These are phyloP conservation scores for Madurella mycetomatis DNA, from an alignment of 2,329 filamentous ascomycete genomes.

Conservation along the genomic window DNA sequence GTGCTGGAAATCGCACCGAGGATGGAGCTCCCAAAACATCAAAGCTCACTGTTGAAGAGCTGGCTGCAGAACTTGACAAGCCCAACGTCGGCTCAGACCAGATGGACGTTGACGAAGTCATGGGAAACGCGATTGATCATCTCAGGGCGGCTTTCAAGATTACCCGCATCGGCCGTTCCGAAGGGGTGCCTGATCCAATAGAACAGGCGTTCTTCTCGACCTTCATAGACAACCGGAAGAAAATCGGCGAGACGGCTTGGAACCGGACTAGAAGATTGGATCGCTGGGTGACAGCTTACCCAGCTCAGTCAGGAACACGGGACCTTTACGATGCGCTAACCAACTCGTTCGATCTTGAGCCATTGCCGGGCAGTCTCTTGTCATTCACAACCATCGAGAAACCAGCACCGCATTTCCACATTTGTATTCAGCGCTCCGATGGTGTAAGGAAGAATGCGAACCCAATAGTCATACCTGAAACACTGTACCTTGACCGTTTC, in stretches of 20 bases:
- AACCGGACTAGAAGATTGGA: conserved; percentile 54
- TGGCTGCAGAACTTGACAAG: conserved; percentile 24
- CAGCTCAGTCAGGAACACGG: conserved; percentile 44
- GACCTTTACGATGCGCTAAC: conserved; percentile 83
- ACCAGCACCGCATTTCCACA: conserved; percentile 81
- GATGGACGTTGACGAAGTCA: conserved; percentile 94
- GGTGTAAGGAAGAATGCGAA: conserved; percentile 72
- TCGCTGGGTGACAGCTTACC: conserved; percentile 57
- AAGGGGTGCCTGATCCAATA: conserved; percentile 59
- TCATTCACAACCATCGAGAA: conserved; percentile 67
- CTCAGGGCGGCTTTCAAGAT: conserved; percentile 83
- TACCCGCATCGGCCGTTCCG: conserved; percentile 39
- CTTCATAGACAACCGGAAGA: conserved; percentile 56
- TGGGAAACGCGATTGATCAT: conserved; percentile 86
- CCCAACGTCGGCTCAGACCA: conserved; percentile 53
- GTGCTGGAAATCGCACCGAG: neutral
- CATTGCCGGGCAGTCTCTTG: conserved; percentile 62
- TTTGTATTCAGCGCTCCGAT: conserved; percentile 80
- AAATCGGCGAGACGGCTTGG: conserved; percentile 42
- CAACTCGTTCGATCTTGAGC: conserved; percentile 75
- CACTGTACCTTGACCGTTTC: conserved; percentile 83
- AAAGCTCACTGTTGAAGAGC: conserved; percentile 23
- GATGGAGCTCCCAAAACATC: conserved; percentile 12
- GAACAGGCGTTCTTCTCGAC: conserved; percentile 66
- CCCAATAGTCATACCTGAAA: conserved; percentile 73